These are phyloP conservation scores for Macrophomina pseudophaseolina DNA, from an alignment of 2,329 filamentous ascomycete species.

Conservation along the genomic window DNA sequence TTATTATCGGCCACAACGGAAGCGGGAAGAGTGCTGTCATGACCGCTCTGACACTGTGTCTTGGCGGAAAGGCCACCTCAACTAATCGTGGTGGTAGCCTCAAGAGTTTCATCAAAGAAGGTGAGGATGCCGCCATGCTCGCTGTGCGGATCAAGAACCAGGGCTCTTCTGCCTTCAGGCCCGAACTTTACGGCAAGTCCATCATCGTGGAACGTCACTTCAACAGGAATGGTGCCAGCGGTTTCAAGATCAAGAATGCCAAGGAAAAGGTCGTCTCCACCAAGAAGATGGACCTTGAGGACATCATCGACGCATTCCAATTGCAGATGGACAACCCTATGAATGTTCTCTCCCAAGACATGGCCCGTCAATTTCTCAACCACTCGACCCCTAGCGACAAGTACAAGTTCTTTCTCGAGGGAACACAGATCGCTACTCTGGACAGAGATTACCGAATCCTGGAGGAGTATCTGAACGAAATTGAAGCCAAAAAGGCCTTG, in stretches of 20 bases:
- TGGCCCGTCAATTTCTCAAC: slow-evolving; percentile 90
- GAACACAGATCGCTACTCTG: slow-evolving; percentile 89
- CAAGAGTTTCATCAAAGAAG: slow-evolving; percentile 87
- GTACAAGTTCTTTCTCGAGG: slow-evolving; percentile 95
- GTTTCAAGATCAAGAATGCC: slow-evolving; percentile 84
- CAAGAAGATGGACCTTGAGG: slow-evolving; percentile 85
- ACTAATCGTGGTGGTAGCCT: slow-evolving; percentile 91
- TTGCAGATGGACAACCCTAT: slow-evolving; percentile 96
- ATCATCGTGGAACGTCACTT: slow-evolving; percentile 95
- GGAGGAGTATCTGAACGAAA: slow-evolving; percentile 76
- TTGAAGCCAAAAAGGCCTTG: slow-evolving; percentile 62
- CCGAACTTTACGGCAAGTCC: slow-evolving; percentile 78
- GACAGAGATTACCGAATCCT: slow-evolving; percentile 90
- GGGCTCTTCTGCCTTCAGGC: slow-evolving; percentile 82
- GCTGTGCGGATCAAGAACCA: slow-evolving; percentile 86
- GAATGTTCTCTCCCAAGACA: slow-evolving; percentile 94
- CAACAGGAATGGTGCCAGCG: slow-evolving; percentile 71
- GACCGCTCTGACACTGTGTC: slow-evolving; percentile 88
- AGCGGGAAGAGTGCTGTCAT: slow-evolving; percentile 97
- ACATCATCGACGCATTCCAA: slow-evolving; percentile 90
- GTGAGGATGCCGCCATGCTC: slow-evolving; percentile 39
- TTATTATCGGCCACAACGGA: slow-evolving; percentile 96
- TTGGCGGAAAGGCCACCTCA: slow-evolving; percentile 91
- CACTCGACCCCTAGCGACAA: slow-evolving; percentile 81
- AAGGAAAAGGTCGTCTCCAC: slow-evolving; percentile 74